Evolutionary conservation across 139 green algal species (phyloP), one percentile per base, ranked within the genome.

Genomic region (Medakamo hakoo): DNA sequence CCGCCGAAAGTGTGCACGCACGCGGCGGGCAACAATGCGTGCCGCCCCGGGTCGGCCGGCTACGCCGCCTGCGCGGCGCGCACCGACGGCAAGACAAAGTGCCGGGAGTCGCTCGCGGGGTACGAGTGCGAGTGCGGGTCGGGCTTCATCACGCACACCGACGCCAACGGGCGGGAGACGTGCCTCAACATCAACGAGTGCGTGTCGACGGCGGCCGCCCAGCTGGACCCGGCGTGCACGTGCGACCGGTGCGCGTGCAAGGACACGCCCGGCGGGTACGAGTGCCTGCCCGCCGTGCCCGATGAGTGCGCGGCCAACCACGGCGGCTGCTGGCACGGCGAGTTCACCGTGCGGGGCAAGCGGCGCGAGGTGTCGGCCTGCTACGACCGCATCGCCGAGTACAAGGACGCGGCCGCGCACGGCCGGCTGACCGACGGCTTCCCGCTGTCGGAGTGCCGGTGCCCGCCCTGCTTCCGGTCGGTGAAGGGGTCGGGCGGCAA

Each of bases 101-200:
- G 85, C 66, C 58, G 84, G 26, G 80, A 91, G 74, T 94, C 85
- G 2, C 92, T 94, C 62, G 49, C 60, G 0, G 83, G 82, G 29
- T 91, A 83, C 62, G 70, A 75, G 28, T 96, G 89, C 73, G 73
- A 81, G 23, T 96, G 88, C 66, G 78, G 72, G 24, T 27, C 73
- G 5, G 85, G 84, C 49, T 84, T 71, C 63, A 69, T 80, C 24
- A 49, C 59, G 4, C 66, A 73, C 58, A 40, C 32, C 14, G 67
- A 78, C 28, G 28, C 48, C 25, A 60, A 68, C 3, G 76, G 71
- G 27, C 52, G 63, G 25, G 73, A 84, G 69, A 55, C 57, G 2
- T 93, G 88, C 68, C 68, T 85, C 32, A 84, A 91, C 30, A 70
- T 90, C 63, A 92, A 91, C 59, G 81, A 87, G 71, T 94, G 81